Evolutionary conservation across 345 rosid genomes (phyloP), one percentile per base, ranked within the genome.

Genomic region (Populus ilicifolia): DNA sequence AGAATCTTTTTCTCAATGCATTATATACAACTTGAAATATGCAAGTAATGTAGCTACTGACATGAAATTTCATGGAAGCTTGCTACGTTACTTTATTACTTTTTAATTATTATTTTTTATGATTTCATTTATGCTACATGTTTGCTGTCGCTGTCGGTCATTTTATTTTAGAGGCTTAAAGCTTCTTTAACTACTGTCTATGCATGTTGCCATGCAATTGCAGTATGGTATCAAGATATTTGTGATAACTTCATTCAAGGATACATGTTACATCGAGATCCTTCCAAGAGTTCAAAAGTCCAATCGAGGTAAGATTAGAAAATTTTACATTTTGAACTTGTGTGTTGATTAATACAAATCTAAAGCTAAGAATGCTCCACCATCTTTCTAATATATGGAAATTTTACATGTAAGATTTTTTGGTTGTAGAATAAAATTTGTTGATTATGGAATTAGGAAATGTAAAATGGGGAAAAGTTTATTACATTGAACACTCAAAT

Each of bases 221-320:
- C 94, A 92, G 97, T 96, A 80, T 85, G 99, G 97, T 46, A 92
- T 93, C 38, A 86, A 89, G 91, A 89, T 96, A 85, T 89, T 93
- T 80, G 89, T 96, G 82, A 79, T 92, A 64, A 93, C 98, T 70
- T 96, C 99, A 41, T 96, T 96, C 71, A 93, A 89, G 86, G 96
- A 96, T 67, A 92, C 99, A 63, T 92, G 96, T 81, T 93, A 88
- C 79, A 86, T 91, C 72, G 99, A 96, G 90, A 93, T 96, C 81
- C 87, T 91, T 81, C 99, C 97, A 3, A 83, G 80, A 56, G 8
- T 75, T 44, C 86, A 83, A 66, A 93, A 86, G 87, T 92, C 97
- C 9, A 69, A 84, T 77, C 89, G 98, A 78, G 92, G 98, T 92
- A 89, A 87, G 85, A 74, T 71, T 25, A 64, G 2, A 52, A 46